Evolutionary conservation across 768 basidiomycete genomes (phyloP), one percentile per base, ranked within the genome.

Genomic region (Termitomyces sp.): DNA sequence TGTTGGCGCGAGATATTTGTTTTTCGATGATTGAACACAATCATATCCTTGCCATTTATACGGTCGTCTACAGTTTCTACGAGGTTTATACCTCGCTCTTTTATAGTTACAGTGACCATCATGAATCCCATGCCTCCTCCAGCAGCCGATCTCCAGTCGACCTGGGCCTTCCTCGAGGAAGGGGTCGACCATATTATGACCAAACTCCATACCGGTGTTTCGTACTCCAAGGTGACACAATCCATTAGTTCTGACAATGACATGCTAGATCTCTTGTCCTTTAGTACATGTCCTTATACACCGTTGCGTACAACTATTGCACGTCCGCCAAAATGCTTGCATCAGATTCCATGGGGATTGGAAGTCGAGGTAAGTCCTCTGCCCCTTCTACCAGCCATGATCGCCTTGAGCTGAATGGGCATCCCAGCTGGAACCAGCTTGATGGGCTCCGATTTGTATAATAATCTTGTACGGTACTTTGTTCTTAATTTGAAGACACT

Each of bases 301-400:
- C 94, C 24, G 92, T 94, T 53, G 90, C 92, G 9, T 98, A 99
- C 80, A 98, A 98, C 77, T 98, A 96, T 71, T 99, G 97, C 69
- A 98, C 92, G 28, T 90, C 89, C 29, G 90, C 89, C 3, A 87
- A 86, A 71, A 88, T 88, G 86, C 83, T 81, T 65, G 78, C 72
- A 44, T 66, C 73, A 51, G 80, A 80, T 57, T 68, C 73, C 29
- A 73, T 77, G 66, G 80, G 72, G 49, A 78, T 85, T 63, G 82
- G 84, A 60, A 86, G 83, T 64, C 80, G 88, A 68, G 85, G 88
- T 90, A 67, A 74, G 86, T 80, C 20, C 72, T 47, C 68, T 70
- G 18, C 77, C 74, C 49, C 13, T 45, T 31, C 18, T 8, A 51
- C 28, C 12, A 26, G 33, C 31, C 37, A 41, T 58, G 77, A 67